Conservation (phyloP, 441 rosid species). For the Gossypium schwendimanii region DNA sequence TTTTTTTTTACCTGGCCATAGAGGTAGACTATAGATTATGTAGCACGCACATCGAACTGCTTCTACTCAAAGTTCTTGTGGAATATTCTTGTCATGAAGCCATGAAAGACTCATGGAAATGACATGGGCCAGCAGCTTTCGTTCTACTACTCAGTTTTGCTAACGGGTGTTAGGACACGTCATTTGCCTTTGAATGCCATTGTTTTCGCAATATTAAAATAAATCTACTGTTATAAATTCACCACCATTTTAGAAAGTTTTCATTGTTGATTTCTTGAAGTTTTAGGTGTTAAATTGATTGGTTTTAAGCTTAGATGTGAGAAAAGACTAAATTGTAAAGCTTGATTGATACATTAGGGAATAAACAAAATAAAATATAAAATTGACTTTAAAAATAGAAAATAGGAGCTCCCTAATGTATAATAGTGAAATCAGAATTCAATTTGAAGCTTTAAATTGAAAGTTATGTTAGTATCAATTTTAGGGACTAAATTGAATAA, state of each 20-base stretch:
- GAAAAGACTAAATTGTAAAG: no score
- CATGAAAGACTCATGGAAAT: neutral
- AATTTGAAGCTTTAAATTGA: no score
- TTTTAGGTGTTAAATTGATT: no score
- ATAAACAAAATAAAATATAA: no score
- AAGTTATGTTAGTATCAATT: no score
- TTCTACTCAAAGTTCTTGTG: conserved; percentile 4
- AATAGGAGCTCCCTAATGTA: no score
- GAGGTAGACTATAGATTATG: neutral
- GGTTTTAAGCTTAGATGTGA: no score
- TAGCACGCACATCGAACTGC: neutral
- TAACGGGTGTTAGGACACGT: neutral
- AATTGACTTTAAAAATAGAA: no score
- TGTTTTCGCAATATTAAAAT: neutral
- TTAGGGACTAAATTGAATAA: no score
- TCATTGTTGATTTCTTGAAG: no score
- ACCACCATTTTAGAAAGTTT: neutral
- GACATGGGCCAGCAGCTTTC: neutral
- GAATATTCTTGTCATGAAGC: neutral
- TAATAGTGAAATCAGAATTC: no score
- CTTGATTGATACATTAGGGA: no score
- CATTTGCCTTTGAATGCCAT: neutral
- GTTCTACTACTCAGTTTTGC: neutral
- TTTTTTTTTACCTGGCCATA: neutral
- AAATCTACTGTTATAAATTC: neutral